phyloP scores from a whole-genome alignment of 345 rosid species.

The Theobroma cacao region DNA sequence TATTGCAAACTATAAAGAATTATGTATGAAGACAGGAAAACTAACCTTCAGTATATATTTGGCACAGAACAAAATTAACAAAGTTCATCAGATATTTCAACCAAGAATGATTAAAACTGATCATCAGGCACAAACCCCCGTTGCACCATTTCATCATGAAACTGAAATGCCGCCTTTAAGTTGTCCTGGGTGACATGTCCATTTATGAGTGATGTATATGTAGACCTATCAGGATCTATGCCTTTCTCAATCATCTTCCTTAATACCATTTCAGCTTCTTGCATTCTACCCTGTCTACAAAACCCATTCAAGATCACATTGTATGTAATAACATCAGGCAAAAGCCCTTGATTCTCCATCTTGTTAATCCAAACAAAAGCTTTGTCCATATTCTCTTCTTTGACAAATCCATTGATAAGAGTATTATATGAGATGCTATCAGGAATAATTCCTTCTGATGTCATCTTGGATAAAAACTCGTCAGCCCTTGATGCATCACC shows the following conservation, averaged over 20 bases:
- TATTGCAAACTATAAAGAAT: background rate
- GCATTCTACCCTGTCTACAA: slow-evolving; percentile 74
- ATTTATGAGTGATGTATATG: slow-evolving; percentile 71
- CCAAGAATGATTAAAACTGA: slow-evolving; percentile 31
- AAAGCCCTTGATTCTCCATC: slow-evolving; percentile 63
- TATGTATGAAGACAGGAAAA: background rate
- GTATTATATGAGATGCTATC: slow-evolving; percentile 68
- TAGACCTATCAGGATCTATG: slow-evolving; percentile 57
- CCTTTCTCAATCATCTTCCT: slow-evolving; percentile 69
- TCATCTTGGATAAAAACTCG: slow-evolving; percentile 61
- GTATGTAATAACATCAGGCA: slow-evolving; percentile 58
- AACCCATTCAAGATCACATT: slow-evolving; percentile 67
- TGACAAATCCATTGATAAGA: slow-evolving; percentile 63
- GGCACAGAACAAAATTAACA: background rate
- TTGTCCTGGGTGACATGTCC: slow-evolving; percentile 72
- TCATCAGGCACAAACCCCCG: slow-evolving; percentile 85
- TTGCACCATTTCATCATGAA: slow-evolving; percentile 81
- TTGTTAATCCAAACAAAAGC: slow-evolving; percentile 52
- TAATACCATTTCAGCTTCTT: slow-evolving; percentile 58
- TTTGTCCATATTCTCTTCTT: slow-evolving; percentile 62
- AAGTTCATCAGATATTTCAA: background rate
- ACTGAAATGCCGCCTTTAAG: slow-evolving; percentile 73
- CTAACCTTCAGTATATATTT: background rate
- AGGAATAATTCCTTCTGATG: slow-evolving; percentile 51
- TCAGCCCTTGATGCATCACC: slow-evolving; percentile 59